These are phyloP conservation scores for Plasmopara muralis DNA, from an alignment of 352 stramenopile genomes.

Conservation along the genomic window DNA sequence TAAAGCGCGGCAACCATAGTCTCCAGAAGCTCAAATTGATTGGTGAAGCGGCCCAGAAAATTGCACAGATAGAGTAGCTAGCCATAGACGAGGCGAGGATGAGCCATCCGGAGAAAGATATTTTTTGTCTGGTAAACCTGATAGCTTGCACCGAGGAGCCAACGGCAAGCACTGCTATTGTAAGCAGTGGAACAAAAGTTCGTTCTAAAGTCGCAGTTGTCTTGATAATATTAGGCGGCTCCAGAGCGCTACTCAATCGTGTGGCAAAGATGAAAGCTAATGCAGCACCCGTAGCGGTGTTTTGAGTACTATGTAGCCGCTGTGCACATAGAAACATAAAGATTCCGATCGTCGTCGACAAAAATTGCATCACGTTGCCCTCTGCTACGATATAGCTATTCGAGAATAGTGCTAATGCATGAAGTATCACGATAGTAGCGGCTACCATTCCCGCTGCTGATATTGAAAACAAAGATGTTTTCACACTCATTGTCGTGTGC, in stretches of 20 bases:
- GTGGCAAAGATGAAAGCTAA: conserved; percentile 38
- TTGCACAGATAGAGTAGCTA: conserved; percentile 29
- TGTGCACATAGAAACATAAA: conserved; percentile 34
- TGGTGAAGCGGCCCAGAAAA: conserved; percentile 46
- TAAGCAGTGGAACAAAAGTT: conserved; percentile 35
- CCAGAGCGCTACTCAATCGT: conserved; percentile 35
- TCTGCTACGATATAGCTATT: conserved; percentile 87
- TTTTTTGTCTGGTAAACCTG: conserved; percentile 7
- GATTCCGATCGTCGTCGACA: conserved; percentile 46
- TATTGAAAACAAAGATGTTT: conserved; percentile 4
- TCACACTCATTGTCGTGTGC: not conserved
- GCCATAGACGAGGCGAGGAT: conserved; percentile 20
- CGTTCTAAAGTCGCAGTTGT: conserved; percentile 23
- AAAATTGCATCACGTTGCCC: conserved; percentile 57
- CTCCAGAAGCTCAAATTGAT: conserved; percentile 30
- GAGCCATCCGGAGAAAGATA: conserved; percentile 8
- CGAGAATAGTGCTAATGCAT: conserved; percentile 59
- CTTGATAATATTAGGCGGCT: conserved; percentile 71
- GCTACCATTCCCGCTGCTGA: conserved; percentile 24
- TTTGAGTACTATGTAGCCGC: conserved; percentile 4
- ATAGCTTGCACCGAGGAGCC: conserved; percentile 8
- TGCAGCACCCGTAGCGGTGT: conserved; percentile 18
- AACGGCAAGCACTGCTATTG: conserved; percentile 16
- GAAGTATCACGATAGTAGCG: conserved; percentile 45
- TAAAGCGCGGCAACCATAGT: conserved; percentile 51